Percentiles rank a stretch among this genome's conserved stretches.
Conservation (phyloP, 2,329 filamentous ascomycete species). For the Didymella sp. region DNA sequence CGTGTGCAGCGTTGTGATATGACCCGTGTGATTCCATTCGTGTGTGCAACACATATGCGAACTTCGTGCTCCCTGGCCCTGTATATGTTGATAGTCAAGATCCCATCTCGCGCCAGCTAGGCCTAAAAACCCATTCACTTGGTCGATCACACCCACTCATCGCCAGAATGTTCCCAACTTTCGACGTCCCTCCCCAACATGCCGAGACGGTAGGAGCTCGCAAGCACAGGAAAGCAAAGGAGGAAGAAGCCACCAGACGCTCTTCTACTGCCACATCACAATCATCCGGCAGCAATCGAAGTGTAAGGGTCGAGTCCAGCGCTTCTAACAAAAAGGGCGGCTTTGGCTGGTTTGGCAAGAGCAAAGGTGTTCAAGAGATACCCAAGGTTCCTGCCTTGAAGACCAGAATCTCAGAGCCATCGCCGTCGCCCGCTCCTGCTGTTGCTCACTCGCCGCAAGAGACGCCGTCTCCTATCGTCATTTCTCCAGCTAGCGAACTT, state of each 20-base stretch:
- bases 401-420: constrained; percentile 13
- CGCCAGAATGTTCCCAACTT: constrained; percentile 37
- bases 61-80: constrained; percentile 8
- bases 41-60: constrained; percentile 20
- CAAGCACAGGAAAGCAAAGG: constrained; percentile 32
- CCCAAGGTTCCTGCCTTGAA: constrained; percentile 24
- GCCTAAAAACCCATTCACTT: constrained; percentile 7
- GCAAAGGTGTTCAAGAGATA: constrained; percentile 37
- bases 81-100: constrained; percentile 20
- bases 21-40: constrained; percentile 19
- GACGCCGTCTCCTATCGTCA: constrained; percentile 20
- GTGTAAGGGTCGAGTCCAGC: constrained; percentile 17
- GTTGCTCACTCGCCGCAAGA: constrained; percentile 15
- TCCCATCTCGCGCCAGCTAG: constrained; percentile 14
- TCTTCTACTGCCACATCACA: constrained; percentile 32
- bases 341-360: constrained; percentile 33
- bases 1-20: constrained; percentile 20
- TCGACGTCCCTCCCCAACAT: constrained; percentile 36
- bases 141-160: constrained; percentile 12
- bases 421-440: constrained; percentile 1
- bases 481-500: constrained; percentile 8
- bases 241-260: constrained; percentile 28
- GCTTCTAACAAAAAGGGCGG: constrained; percentile 18
- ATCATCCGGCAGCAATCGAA: constrained; percentile 31
- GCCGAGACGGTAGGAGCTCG: constrained; percentile 37